A percentile compares a stretch with the other conserved stretches of the same genome.
Conservation (phyloP, 140 eudicot genomes). For the Oenanthe javanica region DNA sequence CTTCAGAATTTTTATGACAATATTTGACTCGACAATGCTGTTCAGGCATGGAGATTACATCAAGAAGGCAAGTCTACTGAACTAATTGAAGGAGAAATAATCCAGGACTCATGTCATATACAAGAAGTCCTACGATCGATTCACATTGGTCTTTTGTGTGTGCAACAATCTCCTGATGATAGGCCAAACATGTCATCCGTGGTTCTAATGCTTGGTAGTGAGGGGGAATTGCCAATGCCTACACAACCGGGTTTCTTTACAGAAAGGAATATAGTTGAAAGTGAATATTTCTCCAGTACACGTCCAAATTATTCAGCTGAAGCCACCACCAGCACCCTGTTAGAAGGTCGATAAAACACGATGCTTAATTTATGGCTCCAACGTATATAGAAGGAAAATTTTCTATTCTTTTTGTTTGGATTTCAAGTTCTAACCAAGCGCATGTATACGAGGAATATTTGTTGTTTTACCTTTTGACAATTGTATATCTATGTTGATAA, state of each 20-base stretch:
- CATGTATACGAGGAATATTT: too few relatives aligned
- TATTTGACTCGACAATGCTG: background rate
- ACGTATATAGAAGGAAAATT: background rate
- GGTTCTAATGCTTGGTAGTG: conserved; percentile 17
- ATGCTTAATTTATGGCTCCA: background rate
- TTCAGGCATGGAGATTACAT: conserved; percentile 25
- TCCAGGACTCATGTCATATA: background rate
- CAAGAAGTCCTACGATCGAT: conserved; percentile 16
- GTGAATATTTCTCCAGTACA: conserved; percentile 1
- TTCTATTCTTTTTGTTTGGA: too few relatives aligned
- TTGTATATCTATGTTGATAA: too few relatives aligned
- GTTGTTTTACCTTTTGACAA: too few relatives aligned
- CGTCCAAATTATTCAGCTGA: conserved; percentile 1
- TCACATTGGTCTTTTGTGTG: conserved; percentile 25
- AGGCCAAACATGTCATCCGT: conserved; percentile 25
- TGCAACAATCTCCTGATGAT: conserved; percentile 23
- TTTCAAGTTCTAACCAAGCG: too few relatives aligned
- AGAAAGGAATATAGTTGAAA: conserved; percentile 10
- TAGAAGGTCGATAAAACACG: conserved; percentile 6
- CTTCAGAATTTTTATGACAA: background rate
- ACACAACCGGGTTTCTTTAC: conserved; percentile 26
- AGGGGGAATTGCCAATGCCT: conserved; percentile 12
- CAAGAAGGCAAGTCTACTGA: conserved; percentile 16
- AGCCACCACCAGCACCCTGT: conserved; percentile 1
- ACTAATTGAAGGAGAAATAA: conserved; percentile 4